These are phyloP conservation scores for Prunus persica DNA, from an alignment of 306 rosid species.

Conservation along the genomic window Prunus_persica_NCBIv2 NC_034014.1:20092001-20092500, in stretches of 20 bases:
- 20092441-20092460: slow-evolving; percentile 73
- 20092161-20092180: slow-evolving; percentile 25
- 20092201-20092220: slow-evolving; percentile 25
- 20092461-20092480: slow-evolving; percentile 92
- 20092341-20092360: not conserved
- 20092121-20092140: too few species aligned
- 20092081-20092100: slow-evolving; percentile 45
- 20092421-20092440: slow-evolving; percentile 14
- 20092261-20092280: slow-evolving; percentile 65
- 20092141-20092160: slow-evolving; percentile 3
- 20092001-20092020: slow-evolving; percentile 17
- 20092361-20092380: not conserved
- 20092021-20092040: slow-evolving; percentile 21
- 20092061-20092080: slow-evolving; percentile 36
- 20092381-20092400: not conserved
- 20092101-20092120: not conserved
- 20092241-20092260: slow-evolving; percentile 46
- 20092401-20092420: slow-evolving; percentile 8
- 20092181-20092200: slow-evolving; percentile 32
- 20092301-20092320: slow-evolving; percentile 81
- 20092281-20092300: slow-evolving; percentile 74
- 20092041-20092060: slow-evolving; percentile 21
- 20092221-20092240: slow-evolving; percentile 20
- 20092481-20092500: slow-evolving; percentile 90
- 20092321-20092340: slow-evolving; percentile 50